These are phyloP conservation scores for Tylopilus balloui DNA, from an alignment of 768 basidiomycete species.

Conservation along the genomic window DNA sequence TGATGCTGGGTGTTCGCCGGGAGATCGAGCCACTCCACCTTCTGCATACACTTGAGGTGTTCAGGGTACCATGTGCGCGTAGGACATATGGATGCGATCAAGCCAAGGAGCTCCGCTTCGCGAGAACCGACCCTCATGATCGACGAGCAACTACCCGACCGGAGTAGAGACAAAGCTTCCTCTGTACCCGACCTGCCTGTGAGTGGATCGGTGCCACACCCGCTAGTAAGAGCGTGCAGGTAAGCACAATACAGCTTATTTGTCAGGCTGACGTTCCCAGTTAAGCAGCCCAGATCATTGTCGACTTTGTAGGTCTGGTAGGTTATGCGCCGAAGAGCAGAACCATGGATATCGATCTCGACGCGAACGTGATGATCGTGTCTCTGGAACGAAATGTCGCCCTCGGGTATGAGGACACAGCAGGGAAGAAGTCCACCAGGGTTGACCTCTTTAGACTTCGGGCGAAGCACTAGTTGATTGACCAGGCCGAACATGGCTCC, in stretches of 20 bases:
- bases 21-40: slow-evolving; percentile 30
- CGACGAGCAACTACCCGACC: slow-evolving; percentile 36
- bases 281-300: slow-evolving; percentile 27
- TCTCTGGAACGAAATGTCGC: slow-evolving; percentile 16
- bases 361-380: slow-evolving; percentile 18
- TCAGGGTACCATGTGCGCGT: slow-evolving; percentile 36
- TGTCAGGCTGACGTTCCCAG: slow-evolving; percentile 23
- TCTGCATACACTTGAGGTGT: slow-evolving; percentile 39
- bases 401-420: slow-evolving; percentile 39
- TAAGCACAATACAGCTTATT: slow-evolving; percentile 37
- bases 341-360: slow-evolving; percentile 1
- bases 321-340: slow-evolving; percentile 1
- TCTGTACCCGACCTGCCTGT: slow-evolving; percentile 41
- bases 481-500: slow-evolving; percentile 44
- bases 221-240: slow-evolving; percentile 43
- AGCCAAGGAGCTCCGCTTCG: slow-evolving; percentile 30
- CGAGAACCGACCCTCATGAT: slow-evolving; percentile 34
- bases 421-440: slow-evolving; percentile 9
- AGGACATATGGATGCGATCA: slow-evolving; percentile 36
- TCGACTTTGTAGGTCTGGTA: slow-evolving; percentile 33
- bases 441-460: neutral
- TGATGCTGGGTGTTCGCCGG: slow-evolving; percentile 30
- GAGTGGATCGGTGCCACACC: slow-evolving; percentile 41
- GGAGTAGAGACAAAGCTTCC: slow-evolving; percentile 39
- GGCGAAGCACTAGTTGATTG: slow-evolving; percentile 38